Evolutionary conservation across 202 grass and related monocot species (phyloP).

Genomic region (Bolboschoenoplectus hybrid): DNA sequence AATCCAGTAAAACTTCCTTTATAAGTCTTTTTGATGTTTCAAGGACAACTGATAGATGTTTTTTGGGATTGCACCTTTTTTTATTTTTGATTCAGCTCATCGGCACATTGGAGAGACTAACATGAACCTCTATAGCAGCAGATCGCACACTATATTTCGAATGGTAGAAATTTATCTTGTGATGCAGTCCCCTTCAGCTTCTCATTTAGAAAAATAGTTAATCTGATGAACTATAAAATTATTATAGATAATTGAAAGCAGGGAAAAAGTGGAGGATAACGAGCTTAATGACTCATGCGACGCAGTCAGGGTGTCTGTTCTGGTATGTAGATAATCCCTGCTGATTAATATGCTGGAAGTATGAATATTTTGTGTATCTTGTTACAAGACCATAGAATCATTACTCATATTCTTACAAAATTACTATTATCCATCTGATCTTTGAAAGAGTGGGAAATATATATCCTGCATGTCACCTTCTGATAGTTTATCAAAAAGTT

Average conservation of each 20-base stretch:
- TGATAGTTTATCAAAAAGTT: constrained; percentile 8
- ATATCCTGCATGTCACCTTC: neutral
- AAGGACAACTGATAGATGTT: neutral
- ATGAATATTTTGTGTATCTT: neutral
- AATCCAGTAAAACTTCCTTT: neutral
- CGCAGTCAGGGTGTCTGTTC: constrained; percentile 86
- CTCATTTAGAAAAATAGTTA: constrained; percentile 21
- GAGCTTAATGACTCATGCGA: constrained; percentile 69
- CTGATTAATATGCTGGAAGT: neutral
- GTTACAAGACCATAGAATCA: neutral
- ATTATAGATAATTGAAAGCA: constrained; percentile 85
- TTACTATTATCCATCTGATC: neutral
- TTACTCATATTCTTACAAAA: neutral
- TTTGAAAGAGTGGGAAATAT: neutral
- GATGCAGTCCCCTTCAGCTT: constrained; percentile 30
- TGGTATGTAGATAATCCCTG: constrained; percentile 51
- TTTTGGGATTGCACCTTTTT: neutral
- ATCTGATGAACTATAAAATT: constrained; percentile 36
- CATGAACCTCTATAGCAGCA: constrained; percentile 95
- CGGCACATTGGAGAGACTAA: constrained; percentile 96
- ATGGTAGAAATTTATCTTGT: constrained; percentile 60
- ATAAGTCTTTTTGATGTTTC: neutral
- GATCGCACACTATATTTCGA: constrained; percentile 96
- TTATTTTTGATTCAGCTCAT: constrained; percentile 61
- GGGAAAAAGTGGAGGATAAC: constrained; percentile 62